Conservation (phyloP, 2,329 filamentous ascomycete species). For the Coniosporium tulheliwenetii region DNA sequence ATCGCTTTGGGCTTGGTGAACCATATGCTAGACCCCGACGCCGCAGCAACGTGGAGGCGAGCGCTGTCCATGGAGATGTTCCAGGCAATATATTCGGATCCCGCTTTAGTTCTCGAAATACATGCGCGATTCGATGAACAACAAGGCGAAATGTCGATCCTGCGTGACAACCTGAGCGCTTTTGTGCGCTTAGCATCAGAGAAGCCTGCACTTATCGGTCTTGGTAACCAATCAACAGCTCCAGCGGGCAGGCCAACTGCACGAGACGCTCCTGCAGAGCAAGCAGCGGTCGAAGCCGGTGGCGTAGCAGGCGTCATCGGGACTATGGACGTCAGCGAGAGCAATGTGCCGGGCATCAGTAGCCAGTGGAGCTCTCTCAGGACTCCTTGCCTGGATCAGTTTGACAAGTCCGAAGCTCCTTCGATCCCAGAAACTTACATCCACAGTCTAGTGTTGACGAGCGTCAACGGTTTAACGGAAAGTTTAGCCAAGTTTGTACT, state of each 20-base stretch:
- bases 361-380: constrained; percentile 80
- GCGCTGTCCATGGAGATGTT: constrained; percentile 86
- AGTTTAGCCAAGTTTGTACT: constrained; percentile 86
- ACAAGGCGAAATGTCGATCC: constrained; percentile 55
- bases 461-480: constrained; percentile 80
- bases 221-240: constrained; percentile 76
- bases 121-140: constrained; percentile 66
- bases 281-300: constrained; percentile 77
- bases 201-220: constrained; percentile 74
- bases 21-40: constrained; percentile 75
- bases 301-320: constrained; percentile 78
- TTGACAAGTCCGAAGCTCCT: constrained; percentile 82
- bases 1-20: constrained; percentile 70
- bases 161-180: constrained; percentile 69
- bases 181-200: constrained; percentile 91
- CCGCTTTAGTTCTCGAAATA: constrained; percentile 60
- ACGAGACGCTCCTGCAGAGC: constrained; percentile 40
- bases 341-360: constrained; percentile 62
- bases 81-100: constrained; percentile 69
- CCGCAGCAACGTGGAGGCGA: constrained; percentile 65
- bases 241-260: constrained; percentile 39
- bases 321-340: constrained; percentile 34
- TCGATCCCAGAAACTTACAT: constrained; percentile 80
- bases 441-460: constrained; percentile 76
- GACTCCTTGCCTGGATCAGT: constrained; percentile 79